These are phyloP conservation scores for Suillus subluteus DNA, from an alignment of 768 basidiomycete species.

Conservation along the genomic window DNA sequence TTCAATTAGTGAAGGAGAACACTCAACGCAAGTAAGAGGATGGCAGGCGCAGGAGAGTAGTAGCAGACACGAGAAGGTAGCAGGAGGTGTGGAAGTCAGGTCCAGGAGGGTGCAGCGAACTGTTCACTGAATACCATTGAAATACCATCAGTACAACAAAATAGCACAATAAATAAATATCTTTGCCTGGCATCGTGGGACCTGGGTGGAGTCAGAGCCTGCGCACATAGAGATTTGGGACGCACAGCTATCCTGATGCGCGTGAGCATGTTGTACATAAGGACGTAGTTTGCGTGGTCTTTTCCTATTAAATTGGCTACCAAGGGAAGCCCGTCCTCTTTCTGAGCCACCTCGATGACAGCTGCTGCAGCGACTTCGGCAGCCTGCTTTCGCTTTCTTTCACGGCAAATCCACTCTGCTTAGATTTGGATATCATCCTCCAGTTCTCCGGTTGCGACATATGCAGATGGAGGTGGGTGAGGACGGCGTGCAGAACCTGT, in stretches of 20 bases:
- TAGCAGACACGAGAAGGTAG: no score
- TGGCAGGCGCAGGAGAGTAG: no score
- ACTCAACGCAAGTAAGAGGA: no score
- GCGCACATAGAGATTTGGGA: constrained; percentile 18
- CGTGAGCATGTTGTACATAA: constrained; percentile 99
- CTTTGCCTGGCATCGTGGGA: constrained; percentile 96
- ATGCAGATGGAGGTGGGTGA: constrained; percentile 37
- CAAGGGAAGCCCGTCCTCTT: constrained; percentile 59
- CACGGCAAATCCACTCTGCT: constrained; percentile 83
- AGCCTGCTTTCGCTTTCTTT: constrained; percentile 76
- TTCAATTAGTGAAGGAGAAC: no score
- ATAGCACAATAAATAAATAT: constrained; percentile 35
- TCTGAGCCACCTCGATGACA: constrained; percentile 21
- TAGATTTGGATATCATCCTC: constrained; percentile 79
- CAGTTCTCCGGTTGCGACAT: constrained; percentile 44
- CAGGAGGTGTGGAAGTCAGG: no score
- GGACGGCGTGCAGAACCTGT: constrained; percentile 54
- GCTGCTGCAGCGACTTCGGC: constrained; percentile 66
- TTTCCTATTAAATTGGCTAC: constrained; percentile 98
- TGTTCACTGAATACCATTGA: no score
- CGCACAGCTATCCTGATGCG: constrained; percentile 93
- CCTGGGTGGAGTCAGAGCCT: constrained; percentile 47
- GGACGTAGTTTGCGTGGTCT: constrained; percentile 96
- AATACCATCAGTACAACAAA: no score
- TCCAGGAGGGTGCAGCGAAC: no score